These are phyloP conservation scores for Umbelopsis sp. DNA, from an alignment of 192 early-diverging fungal species.

Conservation along the genomic window DNA sequence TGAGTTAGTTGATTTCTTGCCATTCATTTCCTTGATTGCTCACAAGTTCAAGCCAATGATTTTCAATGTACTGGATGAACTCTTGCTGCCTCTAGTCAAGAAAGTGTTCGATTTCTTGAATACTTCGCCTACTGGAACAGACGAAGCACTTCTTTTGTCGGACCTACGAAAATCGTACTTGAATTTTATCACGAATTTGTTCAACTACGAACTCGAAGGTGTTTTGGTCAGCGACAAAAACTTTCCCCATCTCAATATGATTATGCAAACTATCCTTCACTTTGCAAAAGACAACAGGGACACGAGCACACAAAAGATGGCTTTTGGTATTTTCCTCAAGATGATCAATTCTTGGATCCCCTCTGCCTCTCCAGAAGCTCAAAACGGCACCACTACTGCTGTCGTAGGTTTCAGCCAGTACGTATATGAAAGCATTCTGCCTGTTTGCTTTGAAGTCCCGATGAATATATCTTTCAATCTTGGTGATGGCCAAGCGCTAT, in stretches of 20 bases:
- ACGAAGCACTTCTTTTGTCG: constrained; percentile 75
- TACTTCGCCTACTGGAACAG: constrained; percentile 82
- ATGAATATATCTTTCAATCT: constrained; percentile 71
- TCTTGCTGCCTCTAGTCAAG: constrained; percentile 78
- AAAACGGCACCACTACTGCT: constrained; percentile 23
- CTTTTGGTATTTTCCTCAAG: constrained; percentile 70
- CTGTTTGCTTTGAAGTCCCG: constrained; percentile 80
- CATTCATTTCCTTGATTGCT: constrained; percentile 80
- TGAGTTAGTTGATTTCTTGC: constrained; percentile 84
- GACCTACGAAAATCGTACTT: constrained; percentile 86
- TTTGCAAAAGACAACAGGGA: constrained; percentile 66
- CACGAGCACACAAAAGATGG: constrained; percentile 60
- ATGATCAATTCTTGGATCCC: constrained; percentile 67
- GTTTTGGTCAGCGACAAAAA: constrained; percentile 77
- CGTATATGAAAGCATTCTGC: constrained; percentile 72
- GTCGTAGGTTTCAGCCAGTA: constrained; percentile 73
- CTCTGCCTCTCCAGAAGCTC: constrained; percentile 11
- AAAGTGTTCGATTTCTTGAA: constrained; percentile 86
- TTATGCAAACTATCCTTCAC: constrained; percentile 69
- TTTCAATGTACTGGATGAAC: constrained; percentile 67
- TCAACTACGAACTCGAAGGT: constrained; percentile 77
- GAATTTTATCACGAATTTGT: constrained; percentile 74
- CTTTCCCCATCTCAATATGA: constrained; percentile 55
- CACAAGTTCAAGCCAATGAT: constrained; percentile 88
- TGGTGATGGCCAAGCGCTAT: constrained; percentile 71